These are phyloP conservation scores for Thelephora terrestris DNA, from an alignment of 1,284 basidiomycete species.

Conservation along the genomic window DNA sequence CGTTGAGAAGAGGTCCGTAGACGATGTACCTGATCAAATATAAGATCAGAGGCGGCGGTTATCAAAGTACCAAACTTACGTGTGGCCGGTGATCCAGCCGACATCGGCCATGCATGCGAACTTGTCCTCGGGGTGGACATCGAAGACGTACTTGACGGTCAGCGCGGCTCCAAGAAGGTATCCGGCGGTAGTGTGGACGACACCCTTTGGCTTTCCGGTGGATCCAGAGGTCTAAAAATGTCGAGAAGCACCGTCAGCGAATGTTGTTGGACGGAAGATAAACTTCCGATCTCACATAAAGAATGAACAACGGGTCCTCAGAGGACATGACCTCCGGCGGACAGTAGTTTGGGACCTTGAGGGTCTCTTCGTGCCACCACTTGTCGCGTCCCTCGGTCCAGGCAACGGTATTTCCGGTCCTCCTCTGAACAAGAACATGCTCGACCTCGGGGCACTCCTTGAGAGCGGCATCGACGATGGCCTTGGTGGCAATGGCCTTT, in stretches of 20 bases:
- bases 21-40: conserved; percentile 68
- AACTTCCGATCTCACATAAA: conserved; percentile 63
- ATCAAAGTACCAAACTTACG: conserved; percentile 32
- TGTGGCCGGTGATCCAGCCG: conserved; percentile 99
- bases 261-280: background rate
- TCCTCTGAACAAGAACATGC: conserved; percentile 83
- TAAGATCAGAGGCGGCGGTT: background rate
- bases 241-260: background rate
- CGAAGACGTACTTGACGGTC: conserved; percentile 96
- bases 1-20: conserved; percentile 90
- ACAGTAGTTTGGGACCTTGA: conserved; percentile 83
- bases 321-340: conserved; percentile 79
- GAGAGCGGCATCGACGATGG: conserved; percentile 89
- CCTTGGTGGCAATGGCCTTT: conserved; percentile 93
- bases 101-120: conserved; percentile 99
- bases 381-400: conserved; percentile 82
- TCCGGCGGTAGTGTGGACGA: conserved; percentile 92
- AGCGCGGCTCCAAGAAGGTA: conserved; percentile 86
- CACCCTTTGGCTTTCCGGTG: conserved; percentile 95
- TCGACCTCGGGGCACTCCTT: conserved; percentile 81
- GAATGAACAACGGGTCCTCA: conserved; percentile 96
- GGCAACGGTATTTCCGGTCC: conserved; percentile 81
- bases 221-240: conserved; percentile 79
- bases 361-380: conserved; percentile 95
- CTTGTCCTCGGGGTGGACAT: conserved; percentile 84